Base-by-base conservation (phyloP, 2,329 filamentous ascomycete genomes). In the Penicillium sp. region DNA sequence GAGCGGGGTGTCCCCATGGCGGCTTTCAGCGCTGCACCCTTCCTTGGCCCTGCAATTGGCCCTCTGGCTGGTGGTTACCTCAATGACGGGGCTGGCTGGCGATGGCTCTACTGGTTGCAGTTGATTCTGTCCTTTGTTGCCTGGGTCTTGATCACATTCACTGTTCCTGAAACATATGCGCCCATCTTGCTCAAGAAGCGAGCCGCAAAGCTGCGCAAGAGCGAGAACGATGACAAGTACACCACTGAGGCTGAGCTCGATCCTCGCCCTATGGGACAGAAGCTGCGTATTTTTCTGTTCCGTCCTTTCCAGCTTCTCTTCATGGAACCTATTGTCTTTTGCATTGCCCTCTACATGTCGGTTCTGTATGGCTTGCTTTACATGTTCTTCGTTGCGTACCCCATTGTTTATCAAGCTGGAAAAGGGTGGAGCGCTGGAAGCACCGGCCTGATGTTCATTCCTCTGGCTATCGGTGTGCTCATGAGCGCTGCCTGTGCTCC, bases 91-190 rank as follows among this genome's bases (percentile, higher is more conserved):
- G 73, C 78, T 0, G 86, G 86, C 34, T 94, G 90, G 90, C 77
- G 89, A 59, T 94, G 89, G 88, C 77, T 94, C 0, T 94, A 94
- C 76, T 93, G 88, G 87, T 83, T 95, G 61, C 89, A 93, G 66
- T 77, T 94, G 10, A 95, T 95, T 65, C 68, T 94, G 12, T 78
- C 87, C 24, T 85, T 79, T 13, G 67, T 86, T 45, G 82, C 87
- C 61, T 94, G 87, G 84, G 54, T 87, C 16, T 69, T 93, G 54
- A 91, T 94, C 70, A 87, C 86, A 28, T 92, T 95, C 72, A 94
- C 89, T n/a, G 86, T 95, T 0, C 89, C 90, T 1, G 91, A 95
- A 72, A 96, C 91, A 0, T 95, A 94, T 69, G 86, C 90, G 0
- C 90, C 91, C 0, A 88, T 84, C 0, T 85, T 96, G 46, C 82